A percentile compares a stretch with the other conserved stretches of the same genome.
Evolutionary conservation across 495 filamentous ascomycete species (phyloP).

Genomic region (Podospora australis): DNA sequence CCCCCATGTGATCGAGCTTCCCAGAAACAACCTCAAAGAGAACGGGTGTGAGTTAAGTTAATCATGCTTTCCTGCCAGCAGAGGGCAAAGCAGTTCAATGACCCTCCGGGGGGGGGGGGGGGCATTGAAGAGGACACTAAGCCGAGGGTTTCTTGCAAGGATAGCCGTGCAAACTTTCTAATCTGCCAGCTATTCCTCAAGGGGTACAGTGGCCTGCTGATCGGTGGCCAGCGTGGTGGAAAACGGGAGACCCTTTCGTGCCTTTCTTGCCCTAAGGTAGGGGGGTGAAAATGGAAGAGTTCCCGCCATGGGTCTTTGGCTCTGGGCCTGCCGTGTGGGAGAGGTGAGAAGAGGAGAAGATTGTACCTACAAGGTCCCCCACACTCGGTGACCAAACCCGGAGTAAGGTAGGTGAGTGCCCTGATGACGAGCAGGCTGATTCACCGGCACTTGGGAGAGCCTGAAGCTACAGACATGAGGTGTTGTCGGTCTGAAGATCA

Average conservation of each 20-base stretch:
- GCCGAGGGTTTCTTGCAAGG: too few species aligned
- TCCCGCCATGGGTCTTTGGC: neutral
- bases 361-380: neutral
- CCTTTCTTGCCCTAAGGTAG: neutral
- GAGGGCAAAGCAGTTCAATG: slow-evolving; percentile 7
- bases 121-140: neutral
- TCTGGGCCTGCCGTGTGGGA: too few species aligned
- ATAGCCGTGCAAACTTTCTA: too few species aligned
- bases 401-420: neutral
- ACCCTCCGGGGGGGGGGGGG: neutral
- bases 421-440: too few species aligned
- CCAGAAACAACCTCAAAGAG: neutral
- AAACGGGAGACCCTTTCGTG: neutral
- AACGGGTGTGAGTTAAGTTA: neutral
- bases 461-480: too few species aligned
- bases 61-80: neutral
- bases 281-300: neutral
- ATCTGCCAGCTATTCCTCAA: neutral
- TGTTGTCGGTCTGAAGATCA: too few species aligned
- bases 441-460: too few species aligned
- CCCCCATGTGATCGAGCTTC: too few species aligned
- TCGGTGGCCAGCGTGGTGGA: slow-evolving; percentile 2
- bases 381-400: slow-evolving; percentile 5
- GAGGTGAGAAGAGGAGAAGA: neutral
- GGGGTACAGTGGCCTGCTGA: slow-evolving; percentile 6